Conservation (phyloP, 495 filamentous ascomycete species). For the Neurospora discreta region DNA sequence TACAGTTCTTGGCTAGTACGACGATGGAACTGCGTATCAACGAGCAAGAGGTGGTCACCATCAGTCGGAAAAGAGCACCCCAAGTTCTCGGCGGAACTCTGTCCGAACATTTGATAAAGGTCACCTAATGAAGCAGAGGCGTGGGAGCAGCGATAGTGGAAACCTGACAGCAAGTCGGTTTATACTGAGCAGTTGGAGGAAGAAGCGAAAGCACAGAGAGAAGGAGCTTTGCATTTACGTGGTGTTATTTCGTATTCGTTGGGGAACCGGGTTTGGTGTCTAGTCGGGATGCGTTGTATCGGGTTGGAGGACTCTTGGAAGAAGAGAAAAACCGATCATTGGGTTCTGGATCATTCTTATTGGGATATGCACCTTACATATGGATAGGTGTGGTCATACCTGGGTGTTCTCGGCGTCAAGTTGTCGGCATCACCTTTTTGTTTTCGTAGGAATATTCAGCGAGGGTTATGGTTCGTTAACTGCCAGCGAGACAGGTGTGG, state of each 20-base stretch:
- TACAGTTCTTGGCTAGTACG: not conserved
- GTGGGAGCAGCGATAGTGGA: not conserved
- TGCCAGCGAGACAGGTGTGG: not conserved
- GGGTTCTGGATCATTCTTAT: not conserved
- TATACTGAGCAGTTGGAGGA: not conserved
- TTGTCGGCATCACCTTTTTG: not conserved
- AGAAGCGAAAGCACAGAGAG: not conserved
- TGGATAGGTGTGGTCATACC: not conserved
- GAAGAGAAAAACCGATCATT: not conserved
- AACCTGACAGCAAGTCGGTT: not conserved
- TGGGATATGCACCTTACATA: not conserved
- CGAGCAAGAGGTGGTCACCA: not conserved
- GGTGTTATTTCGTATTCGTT: constrained; percentile 12
- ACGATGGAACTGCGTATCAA: not conserved
- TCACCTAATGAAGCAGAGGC: not conserved
- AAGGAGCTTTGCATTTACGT: constrained; percentile 11
- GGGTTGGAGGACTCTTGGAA: not conserved
- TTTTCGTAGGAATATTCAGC: not conserved
- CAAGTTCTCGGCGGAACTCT: not conserved
- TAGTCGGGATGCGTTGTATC: not conserved
- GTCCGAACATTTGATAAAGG: too few species aligned
- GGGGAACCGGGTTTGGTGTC: constrained; percentile 1
- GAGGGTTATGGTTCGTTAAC: not conserved
- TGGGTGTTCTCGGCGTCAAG: not conserved
- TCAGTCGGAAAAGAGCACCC: not conserved